phyloP scores from a whole-genome alignment of 2,329 filamentous ascomycete genomes.

The Immersiporthe knoxdaviesiana region DNA sequence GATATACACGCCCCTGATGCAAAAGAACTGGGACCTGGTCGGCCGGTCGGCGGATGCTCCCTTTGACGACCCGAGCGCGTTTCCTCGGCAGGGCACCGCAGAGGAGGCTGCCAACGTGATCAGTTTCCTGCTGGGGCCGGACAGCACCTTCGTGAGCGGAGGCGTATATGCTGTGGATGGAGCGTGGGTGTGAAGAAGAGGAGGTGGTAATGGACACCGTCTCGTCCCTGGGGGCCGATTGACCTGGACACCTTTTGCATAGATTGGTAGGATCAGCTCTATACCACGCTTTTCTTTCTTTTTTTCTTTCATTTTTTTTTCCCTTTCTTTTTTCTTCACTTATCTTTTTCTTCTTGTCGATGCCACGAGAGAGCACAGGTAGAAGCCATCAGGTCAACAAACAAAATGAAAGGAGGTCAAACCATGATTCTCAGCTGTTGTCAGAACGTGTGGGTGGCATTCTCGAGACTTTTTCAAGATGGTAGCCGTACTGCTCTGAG shows the following conservation, averaged over 20 bases:
- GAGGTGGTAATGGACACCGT: neutral
- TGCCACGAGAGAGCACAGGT: neutral
- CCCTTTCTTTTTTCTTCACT: neutral
- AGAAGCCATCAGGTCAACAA: neutral
- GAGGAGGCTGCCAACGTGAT: constrained; percentile 53
- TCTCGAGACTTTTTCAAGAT: neutral
- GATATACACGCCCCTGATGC: constrained; percentile 55
- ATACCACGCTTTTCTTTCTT: neutral
- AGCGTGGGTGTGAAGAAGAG: constrained; percentile 38
- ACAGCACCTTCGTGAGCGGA: constrained; percentile 51
- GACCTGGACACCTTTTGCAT: neutral
- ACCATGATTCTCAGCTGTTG: neutral
- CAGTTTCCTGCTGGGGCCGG: constrained; percentile 51
- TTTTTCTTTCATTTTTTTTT: neutral
- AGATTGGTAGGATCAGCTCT: neutral
- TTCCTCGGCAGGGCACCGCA: constrained; percentile 49
- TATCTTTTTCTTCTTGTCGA: neutral
- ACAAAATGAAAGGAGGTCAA: neutral
- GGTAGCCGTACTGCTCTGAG: neutral
- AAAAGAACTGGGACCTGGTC: constrained; percentile 45
- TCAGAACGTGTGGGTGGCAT: neutral
- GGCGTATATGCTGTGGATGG: constrained; percentile 52
- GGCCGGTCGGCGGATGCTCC: constrained; percentile 42
- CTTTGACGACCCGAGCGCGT: constrained; percentile 48
- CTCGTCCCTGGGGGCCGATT: neutral